Evolutionary conservation across 2,329 filamentous ascomycete genomes (phyloP).

Genomic region (Botrytis fabae): DNA sequence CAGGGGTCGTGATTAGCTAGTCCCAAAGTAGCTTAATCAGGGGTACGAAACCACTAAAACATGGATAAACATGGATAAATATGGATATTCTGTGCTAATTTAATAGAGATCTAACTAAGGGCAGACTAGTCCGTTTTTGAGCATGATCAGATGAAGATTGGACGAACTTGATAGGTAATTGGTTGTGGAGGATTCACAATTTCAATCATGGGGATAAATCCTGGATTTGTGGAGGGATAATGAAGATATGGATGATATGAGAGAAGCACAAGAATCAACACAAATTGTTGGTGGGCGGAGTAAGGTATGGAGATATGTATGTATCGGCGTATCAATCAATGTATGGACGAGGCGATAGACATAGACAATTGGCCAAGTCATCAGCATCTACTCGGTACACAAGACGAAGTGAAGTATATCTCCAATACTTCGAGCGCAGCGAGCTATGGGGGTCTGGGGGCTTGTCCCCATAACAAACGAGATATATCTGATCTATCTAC

Average conservation of each 20-base stretch:
- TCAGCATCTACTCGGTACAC: neutral
- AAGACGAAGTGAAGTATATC: neutral
- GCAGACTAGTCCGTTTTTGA: neutral
- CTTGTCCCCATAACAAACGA: neutral
- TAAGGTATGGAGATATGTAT: neutral
- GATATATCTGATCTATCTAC: neutral
- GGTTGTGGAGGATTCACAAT: constrained; percentile 5
- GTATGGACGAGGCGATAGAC: neutral
- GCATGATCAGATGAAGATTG: constrained; percentile 11
- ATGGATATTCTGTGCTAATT: neutral
- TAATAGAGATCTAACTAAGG: neutral
- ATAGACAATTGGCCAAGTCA: neutral
- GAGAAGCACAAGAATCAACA: neutral
- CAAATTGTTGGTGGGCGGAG: neutral
- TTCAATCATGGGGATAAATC: constrained; percentile 6
- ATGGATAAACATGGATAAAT: neutral
- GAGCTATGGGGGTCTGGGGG: neutral
- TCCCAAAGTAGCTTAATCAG: constrained; percentile 16
- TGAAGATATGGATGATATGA: neutral
- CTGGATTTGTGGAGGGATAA: neutral
- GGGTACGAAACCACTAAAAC: constrained; percentile 3
- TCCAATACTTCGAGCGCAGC: neutral
- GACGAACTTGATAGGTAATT: constrained; percentile 10
- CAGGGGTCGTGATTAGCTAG: neutral
- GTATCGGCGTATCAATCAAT: neutral